These are phyloP conservation scores for Nymphaea colorata DNA, from an alignment of 164 flowering plant genomes.

Conservation along the genomic window DNA sequence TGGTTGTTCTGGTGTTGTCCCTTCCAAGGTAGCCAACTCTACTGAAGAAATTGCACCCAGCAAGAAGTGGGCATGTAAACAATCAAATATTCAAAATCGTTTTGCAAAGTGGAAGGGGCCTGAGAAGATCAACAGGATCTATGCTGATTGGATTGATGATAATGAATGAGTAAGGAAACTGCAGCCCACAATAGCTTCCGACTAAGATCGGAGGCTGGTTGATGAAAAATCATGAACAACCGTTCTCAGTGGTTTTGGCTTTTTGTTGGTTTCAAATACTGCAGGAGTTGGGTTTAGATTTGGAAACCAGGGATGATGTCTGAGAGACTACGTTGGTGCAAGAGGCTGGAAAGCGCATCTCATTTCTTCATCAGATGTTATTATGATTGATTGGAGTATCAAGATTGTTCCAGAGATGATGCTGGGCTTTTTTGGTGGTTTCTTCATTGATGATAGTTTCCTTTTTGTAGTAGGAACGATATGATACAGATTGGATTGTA, in stretches of 20 bases:
- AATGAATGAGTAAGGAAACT: background rate
- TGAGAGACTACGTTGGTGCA: too few relatives aligned
- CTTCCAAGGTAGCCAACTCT: conserved; percentile 14
- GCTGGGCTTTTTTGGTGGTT: too few relatives aligned
- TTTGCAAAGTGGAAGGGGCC: conserved; percentile 37
- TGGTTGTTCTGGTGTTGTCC: conserved; percentile 3
- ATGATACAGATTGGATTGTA: too few relatives aligned
- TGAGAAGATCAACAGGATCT: conserved; percentile 57
- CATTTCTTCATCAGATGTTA: too few relatives aligned
- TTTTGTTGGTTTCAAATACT: too few relatives aligned
- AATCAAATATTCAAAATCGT: conserved; percentile 21
- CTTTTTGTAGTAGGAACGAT: too few relatives aligned
- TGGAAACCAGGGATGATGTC: too few relatives aligned
- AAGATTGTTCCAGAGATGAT: too few relatives aligned
- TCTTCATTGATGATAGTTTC: too few relatives aligned
- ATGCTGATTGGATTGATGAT: conserved; percentile 72
- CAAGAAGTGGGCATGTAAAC: conserved; percentile 11
- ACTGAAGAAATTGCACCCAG: conserved; percentile 9
- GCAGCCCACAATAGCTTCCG: background rate
- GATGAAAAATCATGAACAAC: background rate
- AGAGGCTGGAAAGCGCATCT: too few relatives aligned
- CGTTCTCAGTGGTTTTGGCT: background rate
- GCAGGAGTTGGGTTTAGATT: too few relatives aligned
- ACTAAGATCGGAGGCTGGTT: background rate
- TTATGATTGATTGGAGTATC: too few relatives aligned